Percentiles rank a stretch among this genome's conserved stretches.
Evolutionary conservation across 225 moss, liverwort and hornwort genomes (phyloP).

Genomic region (Anthoceros angustus): DNA sequence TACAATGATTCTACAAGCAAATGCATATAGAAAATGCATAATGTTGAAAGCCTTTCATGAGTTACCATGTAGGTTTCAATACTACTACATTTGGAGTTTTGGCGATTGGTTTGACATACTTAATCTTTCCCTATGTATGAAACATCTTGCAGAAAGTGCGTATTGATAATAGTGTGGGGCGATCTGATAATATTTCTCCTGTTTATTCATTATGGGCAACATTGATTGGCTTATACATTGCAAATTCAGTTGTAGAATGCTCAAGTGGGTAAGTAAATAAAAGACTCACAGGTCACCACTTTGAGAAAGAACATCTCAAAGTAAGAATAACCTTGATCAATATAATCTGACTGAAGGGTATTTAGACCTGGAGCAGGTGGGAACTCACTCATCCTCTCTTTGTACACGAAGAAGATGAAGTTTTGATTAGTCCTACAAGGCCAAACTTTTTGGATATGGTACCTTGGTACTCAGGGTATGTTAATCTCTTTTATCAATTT

Average conservation of each 20-base stretch:
- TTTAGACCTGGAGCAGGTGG: slow-evolving; percentile 20
- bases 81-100: too few species aligned
- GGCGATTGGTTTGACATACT: too few species aligned
- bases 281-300: too few species aligned
- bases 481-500: not conserved
- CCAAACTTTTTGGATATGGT: slow-evolving; percentile 52
- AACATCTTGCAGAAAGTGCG: slow-evolving; percentile 22
- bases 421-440: slow-evolving; percentile 22
- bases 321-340: not conserved
- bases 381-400: slow-evolving; percentile 30
- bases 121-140: not conserved
- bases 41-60: too few species aligned
- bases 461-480: slow-evolving; percentile 53
- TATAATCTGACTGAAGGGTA: not conserved
- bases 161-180: slow-evolving; percentile 24
- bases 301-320: too few species aligned
- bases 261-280: slow-evolving; percentile 24
- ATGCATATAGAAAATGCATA: too few species aligned
- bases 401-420: slow-evolving; percentile 7
- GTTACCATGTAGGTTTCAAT: too few species aligned
- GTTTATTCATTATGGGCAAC: slow-evolving; percentile 54
- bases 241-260: slow-evolving; percentile 36
- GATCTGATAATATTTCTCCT: slow-evolving; percentile 35
- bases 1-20: too few species aligned
- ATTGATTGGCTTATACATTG: slow-evolving; percentile 36